A percentile compares a stretch with the other conserved stretches of the same genome.
phyloP scores from a whole-genome alignment of 371 early-diverging fungal genomes.

The Apophysomyces variabilis region DNA sequence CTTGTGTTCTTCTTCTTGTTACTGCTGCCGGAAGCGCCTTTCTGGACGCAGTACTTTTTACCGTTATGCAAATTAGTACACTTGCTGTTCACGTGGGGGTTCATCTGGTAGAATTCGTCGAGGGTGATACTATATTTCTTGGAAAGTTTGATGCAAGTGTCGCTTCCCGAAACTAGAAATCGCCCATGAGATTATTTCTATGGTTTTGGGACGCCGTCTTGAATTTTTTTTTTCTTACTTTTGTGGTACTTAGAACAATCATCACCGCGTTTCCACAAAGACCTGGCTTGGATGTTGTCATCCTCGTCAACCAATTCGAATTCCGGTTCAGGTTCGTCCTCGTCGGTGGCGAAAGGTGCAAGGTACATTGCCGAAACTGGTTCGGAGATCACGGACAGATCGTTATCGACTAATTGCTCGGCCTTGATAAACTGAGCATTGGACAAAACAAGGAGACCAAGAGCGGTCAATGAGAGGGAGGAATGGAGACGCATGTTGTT shows the following conservation, averaged over 20 bases:
- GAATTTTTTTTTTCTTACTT: conserved; percentile 20
- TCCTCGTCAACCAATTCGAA: conserved; percentile 32
- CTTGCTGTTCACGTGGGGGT: conserved; percentile 39
- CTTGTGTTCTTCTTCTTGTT: conserved; percentile 1
- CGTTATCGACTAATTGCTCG: conserved; percentile 16
- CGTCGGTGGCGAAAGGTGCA: conserved; percentile 20
- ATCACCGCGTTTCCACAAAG: conserved; percentile 30
- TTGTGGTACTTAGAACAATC: conserved; percentile 31
- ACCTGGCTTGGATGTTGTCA: conserved; percentile 5
- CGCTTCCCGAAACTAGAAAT: conserved; percentile 32
- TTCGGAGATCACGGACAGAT: not conserved
- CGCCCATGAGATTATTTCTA: conserved; percentile 5
- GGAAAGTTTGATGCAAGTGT: conserved; percentile 37
- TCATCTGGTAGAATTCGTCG: conserved; percentile 31
- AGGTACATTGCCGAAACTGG: conserved; percentile 29
- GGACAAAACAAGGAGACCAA: conserved; percentile 29
- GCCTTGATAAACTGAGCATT: conserved; percentile 19
- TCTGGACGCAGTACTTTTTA: conserved; percentile 46
- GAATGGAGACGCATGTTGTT: conserved; percentile 12
- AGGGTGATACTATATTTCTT: conserved; percentile 34
- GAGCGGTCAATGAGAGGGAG: conserved; percentile 26
- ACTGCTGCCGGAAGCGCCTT: conserved; percentile 16
- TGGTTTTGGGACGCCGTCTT: conserved; percentile 3
- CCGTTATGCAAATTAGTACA: conserved; percentile 47
- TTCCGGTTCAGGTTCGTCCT: conserved; percentile 23